Conservation (phyloP, 352 stramenopile genomes). For the Thalassiosira delicatula region DNA sequence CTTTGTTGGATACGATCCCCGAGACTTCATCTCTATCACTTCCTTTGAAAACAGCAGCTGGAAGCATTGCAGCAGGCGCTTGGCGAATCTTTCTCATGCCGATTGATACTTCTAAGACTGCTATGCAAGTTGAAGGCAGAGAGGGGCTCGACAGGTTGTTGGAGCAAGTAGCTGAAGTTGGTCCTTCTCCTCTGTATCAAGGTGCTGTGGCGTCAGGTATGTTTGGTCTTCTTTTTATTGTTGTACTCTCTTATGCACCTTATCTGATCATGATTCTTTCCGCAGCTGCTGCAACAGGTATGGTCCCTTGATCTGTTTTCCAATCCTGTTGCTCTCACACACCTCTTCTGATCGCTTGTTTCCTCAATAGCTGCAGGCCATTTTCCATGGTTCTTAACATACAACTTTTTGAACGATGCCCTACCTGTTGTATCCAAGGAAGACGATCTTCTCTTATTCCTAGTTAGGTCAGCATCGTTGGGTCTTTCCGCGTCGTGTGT, state of each 20-base stretch:
- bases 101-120: constrained; percentile 85
- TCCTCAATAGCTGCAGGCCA: constrained; percentile 85
- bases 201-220: no score
- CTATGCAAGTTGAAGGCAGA: constrained; percentile 88
- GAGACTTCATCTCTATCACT: constrained; percentile 85
- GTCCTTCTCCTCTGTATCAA: constrained; percentile 84
- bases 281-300: no score
- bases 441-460: constrained; percentile 80
- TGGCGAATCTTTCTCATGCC: constrained; percentile 90
- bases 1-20: constrained; percentile 84
- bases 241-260: no score
- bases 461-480: constrained; percentile 70
- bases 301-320: no score
- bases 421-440: constrained; percentile 75
- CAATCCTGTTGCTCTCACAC: no score
- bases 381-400: constrained; percentile 89
- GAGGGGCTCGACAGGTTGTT: constrained; percentile 76
- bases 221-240: no score
- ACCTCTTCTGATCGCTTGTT: no score
- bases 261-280: no score
- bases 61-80: constrained; percentile 83
- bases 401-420: constrained; percentile 87
- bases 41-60: constrained; percentile 83
- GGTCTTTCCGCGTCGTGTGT: constrained; percentile 86
- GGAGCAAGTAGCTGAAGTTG: constrained; percentile 67